phyloP scores from a whole-genome alignment of 2,329 filamentous ascomycete genomes.

The Neofusicoccum umdonicola region DNA sequence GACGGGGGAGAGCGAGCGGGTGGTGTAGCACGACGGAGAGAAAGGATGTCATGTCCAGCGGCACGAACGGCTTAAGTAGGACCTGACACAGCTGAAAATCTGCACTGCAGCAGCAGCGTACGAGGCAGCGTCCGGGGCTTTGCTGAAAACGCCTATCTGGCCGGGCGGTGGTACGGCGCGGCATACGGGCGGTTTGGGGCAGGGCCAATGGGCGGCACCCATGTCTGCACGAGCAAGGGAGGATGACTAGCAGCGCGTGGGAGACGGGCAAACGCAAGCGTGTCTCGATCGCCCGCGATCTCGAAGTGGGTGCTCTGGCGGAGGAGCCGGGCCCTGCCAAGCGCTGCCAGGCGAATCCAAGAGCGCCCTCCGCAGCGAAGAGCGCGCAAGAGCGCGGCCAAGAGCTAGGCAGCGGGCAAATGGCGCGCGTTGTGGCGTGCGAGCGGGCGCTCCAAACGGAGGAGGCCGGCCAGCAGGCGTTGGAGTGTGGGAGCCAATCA shows the following conservation, averaged over 20 bases:
- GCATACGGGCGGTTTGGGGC: not conserved
- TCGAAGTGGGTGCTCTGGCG: not conserved
- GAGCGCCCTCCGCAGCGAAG: not conserved
- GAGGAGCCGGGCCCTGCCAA: not conserved
- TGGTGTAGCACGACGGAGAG: not conserved
- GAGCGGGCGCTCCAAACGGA: not conserved
- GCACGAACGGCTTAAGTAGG: conserved; percentile 7
- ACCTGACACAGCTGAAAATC: not conserved
- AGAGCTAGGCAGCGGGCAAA: not conserved
- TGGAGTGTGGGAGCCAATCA: not conserved
- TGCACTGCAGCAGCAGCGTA: not conserved
- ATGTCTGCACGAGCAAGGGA: conserved; percentile 11
- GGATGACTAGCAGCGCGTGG: conserved; percentile 1
- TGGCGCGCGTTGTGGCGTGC: not conserved
- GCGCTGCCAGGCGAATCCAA: not conserved
- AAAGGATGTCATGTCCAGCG: not conserved
- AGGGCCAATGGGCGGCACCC: not conserved
- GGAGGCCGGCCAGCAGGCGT: not conserved
- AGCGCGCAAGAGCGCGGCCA: conserved; percentile 1
- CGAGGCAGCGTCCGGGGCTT: conserved; percentile 1
- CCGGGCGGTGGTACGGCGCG: not conserved
- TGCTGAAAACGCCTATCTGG: conserved; percentile 8
- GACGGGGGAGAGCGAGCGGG: not conserved
- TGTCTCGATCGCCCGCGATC: not conserved
- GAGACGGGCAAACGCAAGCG: not conserved